Evolutionary conservation across 768 basidiomycete genomes (phyloP).

Genomic region (Hygrocybe punicea): DNA sequence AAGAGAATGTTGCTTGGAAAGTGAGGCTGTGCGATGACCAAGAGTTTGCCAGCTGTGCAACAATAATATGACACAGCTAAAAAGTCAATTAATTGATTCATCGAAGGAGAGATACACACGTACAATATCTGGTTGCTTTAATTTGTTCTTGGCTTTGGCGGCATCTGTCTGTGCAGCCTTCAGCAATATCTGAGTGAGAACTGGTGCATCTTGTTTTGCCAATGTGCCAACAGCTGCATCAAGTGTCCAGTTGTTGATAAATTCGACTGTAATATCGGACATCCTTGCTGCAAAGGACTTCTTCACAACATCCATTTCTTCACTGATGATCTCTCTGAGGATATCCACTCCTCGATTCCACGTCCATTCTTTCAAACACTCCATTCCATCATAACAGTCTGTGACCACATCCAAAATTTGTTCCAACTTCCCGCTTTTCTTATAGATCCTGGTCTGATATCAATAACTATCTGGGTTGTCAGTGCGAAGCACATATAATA

Average conservation of each 20-base stretch:
- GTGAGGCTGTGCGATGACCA: conserved; percentile 12
- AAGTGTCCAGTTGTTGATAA: background rate
- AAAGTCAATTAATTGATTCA: background rate
- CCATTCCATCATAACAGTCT: background rate
- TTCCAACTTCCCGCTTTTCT: background rate
- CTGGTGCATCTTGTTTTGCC: background rate
- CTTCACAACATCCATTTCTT: conserved; percentile 3
- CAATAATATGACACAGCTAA: conserved; percentile 12
- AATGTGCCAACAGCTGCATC: background rate
- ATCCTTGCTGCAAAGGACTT: background rate
- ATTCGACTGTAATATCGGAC: background rate
- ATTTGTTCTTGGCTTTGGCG: background rate
- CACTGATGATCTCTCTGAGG: background rate
- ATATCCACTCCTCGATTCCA: background rate
- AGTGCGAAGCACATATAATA: background rate
- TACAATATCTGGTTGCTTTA: background rate
- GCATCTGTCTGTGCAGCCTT: background rate
- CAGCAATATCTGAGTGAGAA: background rate
- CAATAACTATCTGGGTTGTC: background rate
- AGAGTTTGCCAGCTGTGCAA: conserved; percentile 6
- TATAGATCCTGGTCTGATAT: background rate
- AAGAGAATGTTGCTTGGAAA: conserved; percentile 9
- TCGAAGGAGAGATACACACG: background rate
- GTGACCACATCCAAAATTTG: background rate
- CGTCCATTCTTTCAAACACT: background rate